Base-by-base conservation (phyloP, 179 eudicot species). In the Drosera spatulata region DNA sequence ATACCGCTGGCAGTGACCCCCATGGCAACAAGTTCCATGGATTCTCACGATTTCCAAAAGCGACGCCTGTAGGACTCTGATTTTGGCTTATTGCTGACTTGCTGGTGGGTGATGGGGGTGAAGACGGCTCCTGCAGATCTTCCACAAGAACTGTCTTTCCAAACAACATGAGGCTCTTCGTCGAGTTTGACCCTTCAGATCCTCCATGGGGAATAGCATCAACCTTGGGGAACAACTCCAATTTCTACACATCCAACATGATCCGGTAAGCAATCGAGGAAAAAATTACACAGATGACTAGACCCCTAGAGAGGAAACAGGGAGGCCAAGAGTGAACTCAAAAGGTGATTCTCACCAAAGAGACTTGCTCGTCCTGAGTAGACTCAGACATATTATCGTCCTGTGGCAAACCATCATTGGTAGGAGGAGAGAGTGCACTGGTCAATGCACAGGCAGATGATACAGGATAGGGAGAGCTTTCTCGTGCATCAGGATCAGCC, bases 401-500 rank as follows among this genome's bases (percentile, higher is more conserved):
- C 64, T 41, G 71, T 2, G 47, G 13, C 12, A 48, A 41, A 50
- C 39, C 53, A 59, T 63, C 70, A 47, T 66, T 59, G 14, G 61
- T 60, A 4, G 15, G 60, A 22, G 54, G 45, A 40, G 51, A 22
- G n/a, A 53, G 66, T 4, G 57, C 69, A 43, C 62, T 52, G 56
- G 71, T 67, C 5, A 42, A 58, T 39, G 40, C 80, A 47, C 50
- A 49, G 39, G 69, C 72, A 65, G 86, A 79, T 50, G 82, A 80
- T 58, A 62, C 61, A 11, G 84, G 89, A 39, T 85, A 84, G 2
- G 60, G 61, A 53, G 76, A 66, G 41, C 63, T 22, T 22, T 22
- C 33, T 22, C 1, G 66, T 37, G 66, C n/a, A 53, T 66, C 38
- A 12, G 73, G 65, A 59, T 74, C 74, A 38, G 66, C 62, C 9